A percentile compares a stretch with the other conserved stretches of the same genome.
phyloP scores from a whole-genome alignment of 345 rosid species.

The Litchi chinensis region DNA sequence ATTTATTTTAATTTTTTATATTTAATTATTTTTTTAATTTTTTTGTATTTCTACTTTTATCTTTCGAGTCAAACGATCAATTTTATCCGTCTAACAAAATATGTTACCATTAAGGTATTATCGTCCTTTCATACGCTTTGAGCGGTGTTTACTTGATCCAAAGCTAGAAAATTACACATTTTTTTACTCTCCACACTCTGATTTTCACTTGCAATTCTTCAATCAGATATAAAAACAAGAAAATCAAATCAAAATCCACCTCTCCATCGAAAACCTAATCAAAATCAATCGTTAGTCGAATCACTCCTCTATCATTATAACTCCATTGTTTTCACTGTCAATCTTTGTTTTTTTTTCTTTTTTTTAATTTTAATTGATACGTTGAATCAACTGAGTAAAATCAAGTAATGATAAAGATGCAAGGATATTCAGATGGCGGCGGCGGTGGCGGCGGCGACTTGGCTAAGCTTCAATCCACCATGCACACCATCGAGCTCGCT shows the following conservation, averaged over 20 bases:
- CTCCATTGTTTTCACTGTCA: not conserved
- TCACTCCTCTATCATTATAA: not conserved
- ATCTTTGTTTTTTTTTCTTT: not conserved
- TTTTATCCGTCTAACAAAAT: no score
- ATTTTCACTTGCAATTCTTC: not conserved
- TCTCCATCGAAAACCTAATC: not conserved
- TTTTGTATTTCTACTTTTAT: no score
- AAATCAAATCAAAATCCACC: not conserved
- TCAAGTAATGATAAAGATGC: constrained; percentile 35
- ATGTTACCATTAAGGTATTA: no score
- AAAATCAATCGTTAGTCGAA: not conserved
- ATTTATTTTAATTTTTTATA: no score
- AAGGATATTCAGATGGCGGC: constrained; percentile 47
- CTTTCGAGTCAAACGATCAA: no score
- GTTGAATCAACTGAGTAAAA: constrained; percentile 8
- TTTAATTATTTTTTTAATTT: no score
- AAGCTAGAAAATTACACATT: not conserved
- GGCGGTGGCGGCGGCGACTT: constrained; percentile 45
- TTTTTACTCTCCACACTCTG: not conserved
- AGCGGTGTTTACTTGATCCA: no score
- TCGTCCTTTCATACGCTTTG: no score
- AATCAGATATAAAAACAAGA: not conserved
- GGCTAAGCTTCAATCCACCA: constrained; percentile 75
- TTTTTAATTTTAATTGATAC: not conserved
- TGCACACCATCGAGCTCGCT: constrained; percentile 95